Evolutionary conservation across 2,329 filamentous ascomycete species (phyloP).

Genomic region (Aureobasidium lini): DNA sequence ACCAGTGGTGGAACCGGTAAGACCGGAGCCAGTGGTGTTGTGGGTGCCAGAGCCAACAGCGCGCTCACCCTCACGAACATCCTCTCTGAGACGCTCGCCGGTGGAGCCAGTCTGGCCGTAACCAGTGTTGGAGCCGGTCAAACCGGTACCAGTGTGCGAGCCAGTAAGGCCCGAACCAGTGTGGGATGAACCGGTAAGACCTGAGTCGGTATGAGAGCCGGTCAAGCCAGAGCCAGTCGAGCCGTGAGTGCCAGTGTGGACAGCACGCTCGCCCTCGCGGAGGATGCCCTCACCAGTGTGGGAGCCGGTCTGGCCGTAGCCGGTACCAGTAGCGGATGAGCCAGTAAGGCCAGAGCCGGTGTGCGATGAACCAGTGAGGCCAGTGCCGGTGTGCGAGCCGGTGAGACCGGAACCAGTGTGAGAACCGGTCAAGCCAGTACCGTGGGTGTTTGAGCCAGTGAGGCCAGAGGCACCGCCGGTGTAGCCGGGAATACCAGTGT

Average conservation of each 20-base stretch:
- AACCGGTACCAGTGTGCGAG: background rate
- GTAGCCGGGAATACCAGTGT: constrained; percentile 10
- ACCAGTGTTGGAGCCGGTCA: background rate
- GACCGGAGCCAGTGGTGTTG: background rate
- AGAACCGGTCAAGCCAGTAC: background rate
- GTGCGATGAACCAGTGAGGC: background rate
- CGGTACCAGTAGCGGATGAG: background rate
- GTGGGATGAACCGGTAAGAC: background rate
- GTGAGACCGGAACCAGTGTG: constrained; percentile 1
- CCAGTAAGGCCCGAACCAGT: background rate
- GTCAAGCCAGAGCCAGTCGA: background rate
- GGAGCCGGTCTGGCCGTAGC: background rate
- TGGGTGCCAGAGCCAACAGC: background rate
- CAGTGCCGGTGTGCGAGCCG: background rate
- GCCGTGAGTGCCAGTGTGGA: background rate
- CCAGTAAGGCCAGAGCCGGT: background rate
- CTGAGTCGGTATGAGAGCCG: background rate
- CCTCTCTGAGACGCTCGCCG: background rate
- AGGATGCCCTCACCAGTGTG: background rate
- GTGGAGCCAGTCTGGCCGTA: background rate
- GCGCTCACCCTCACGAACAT: background rate
- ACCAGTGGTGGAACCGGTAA: background rate
- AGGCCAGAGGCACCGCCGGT: background rate
- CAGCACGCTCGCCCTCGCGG: background rate
- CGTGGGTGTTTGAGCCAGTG: background rate